Evolutionary conservation across 108 stramenopile genomes (phyloP), one percentile per base, ranked within the genome.

Genomic region (Heterococcus sp.): DNA sequence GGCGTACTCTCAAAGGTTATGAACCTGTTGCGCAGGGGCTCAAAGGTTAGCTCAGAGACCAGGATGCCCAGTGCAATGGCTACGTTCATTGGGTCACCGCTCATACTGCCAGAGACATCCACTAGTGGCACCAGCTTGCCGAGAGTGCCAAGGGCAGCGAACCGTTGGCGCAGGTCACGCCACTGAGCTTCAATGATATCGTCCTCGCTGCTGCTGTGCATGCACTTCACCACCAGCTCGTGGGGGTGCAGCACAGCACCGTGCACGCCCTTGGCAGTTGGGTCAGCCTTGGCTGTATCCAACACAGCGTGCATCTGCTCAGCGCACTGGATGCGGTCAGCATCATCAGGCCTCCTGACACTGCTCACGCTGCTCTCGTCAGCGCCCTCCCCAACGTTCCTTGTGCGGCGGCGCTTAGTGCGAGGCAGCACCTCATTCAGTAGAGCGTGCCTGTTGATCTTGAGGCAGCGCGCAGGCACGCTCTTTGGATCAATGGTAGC

Each of bases 101-200:
- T 31, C 89, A 90, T 90, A 4, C 78, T 82, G 0, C 89, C 89
- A 27, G 86, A 87, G 1, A 90, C 89, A 66, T 90, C 89, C 0
- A 78, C 73, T 39, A 90, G 36, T 2, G 86, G 70, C 11, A 88
- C 86, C 72, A 88, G 69, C 65, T 88, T 82, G 14, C 84, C 84
- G 1, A 73, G 8, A 0, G 73, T 73, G 73, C 80, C 71, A 46
- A 73, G 73, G 1, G 74, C 28, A 2, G n/a, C 65, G 37, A 46
- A 37, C 35, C 74, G 78, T 64, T n/a, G 37, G 31, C 28, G 33
- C 39, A 85, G 76, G 32, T 87, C 21, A 40, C 69, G 75, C 36
- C 89, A 90, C 78, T 90, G 89, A 3, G 86, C 84, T 34, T 88
- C 72, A 2, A 88, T 34, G 2, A 87, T 76, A 35, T 39, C 58